Percentiles rank a stretch among this genome's conserved stretches.
These are phyloP conservation scores for Solanum microdontum DNA, from an alignment of 257 asterid genomes.

Conservation along the genomic window DNA sequence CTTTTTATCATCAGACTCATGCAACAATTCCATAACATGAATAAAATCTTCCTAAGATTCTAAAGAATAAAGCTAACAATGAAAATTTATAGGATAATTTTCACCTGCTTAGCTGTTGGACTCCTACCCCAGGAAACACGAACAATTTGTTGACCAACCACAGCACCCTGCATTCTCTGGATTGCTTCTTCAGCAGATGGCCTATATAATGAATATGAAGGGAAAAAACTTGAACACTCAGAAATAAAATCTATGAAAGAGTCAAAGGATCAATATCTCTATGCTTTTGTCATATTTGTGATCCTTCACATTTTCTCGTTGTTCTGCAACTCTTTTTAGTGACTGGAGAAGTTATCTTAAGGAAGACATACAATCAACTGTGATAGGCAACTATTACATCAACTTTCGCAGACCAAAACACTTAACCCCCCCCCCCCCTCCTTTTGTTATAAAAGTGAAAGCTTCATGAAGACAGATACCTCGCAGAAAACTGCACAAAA, in stretches of 20 bases:
- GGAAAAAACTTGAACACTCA: not conserved
- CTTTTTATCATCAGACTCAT: not conserved
- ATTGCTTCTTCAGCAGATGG: slow-evolving; percentile 89
- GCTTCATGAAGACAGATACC: slow-evolving; percentile 25
- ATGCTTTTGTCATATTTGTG: not conserved
- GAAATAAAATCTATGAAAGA: not conserved
- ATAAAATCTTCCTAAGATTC: not conserved
- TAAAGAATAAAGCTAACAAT: not conserved
- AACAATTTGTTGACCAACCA: slow-evolving; percentile 84
- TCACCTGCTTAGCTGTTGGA: slow-evolving; percentile 74
- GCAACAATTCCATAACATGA: not conserved
- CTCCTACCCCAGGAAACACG: slow-evolving; percentile 95
- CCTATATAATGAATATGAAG: slow-evolving; percentile 22
- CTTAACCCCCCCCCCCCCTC: not conserved
- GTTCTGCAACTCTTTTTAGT: not conserved
- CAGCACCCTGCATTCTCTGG: slow-evolving; percentile 85
- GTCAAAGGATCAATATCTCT: not conserved
- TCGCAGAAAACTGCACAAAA: slow-evolving; percentile 76
- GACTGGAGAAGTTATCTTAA: not conserved
- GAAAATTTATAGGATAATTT: not conserved
- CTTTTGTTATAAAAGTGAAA: not conserved
- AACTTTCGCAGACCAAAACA: not conserved
- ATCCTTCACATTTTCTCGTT: not conserved
- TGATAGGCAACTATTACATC: not conserved
- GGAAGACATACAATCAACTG: not conserved